Base-by-base conservation (phyloP, 108 stramenopile genomes). In the Seminavis robusta region DNA sequence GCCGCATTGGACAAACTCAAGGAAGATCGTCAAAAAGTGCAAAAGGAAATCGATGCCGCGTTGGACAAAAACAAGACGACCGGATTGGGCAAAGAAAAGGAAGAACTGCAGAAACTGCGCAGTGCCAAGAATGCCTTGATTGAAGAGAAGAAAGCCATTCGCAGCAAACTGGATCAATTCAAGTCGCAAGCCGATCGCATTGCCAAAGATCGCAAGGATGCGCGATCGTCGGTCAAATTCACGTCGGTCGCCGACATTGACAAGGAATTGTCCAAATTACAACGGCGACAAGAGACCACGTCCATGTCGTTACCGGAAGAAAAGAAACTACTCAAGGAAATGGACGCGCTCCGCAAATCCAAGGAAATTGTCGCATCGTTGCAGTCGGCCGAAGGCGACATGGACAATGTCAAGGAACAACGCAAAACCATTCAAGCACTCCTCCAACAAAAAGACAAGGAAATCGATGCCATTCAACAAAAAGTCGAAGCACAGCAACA, bases 291-390 rank as follows among this genome's bases (percentile, higher is more conserved):
- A 73, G 91, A 94, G 67, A 96, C 95, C 15, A 89, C 87, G 28
- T 90, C 91, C 63, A 98, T 98, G 97, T 74, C 76, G 47, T 69
- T 97, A 25, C 57, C 69, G 19, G 97, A 97, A 42, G 97, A 98
- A 65, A 98, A 98, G 87, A 86, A 79, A 60, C 69, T 98, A 39
- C 84, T 98, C 68, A 96, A 96, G 75, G 95, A 98, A 66, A 92
- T 98, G 32, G 91, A 92, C 37, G 55, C 74, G 30, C 59, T 88
- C 30, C 68, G 79, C 47, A 67, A 73, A 21, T 84, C 84, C 54
- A 92, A 88, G 68, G 74, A 82, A 13, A 62, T 74, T 24, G 72
- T 90, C 47, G 75, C 78, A 47, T 83, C 76, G 25, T 50, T 95
- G 36, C 75, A 78, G 52, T 47, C 56, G n/a, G 90, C 87, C 61